phyloP scores from a whole-genome alignment of 768 basidiomycete genomes.

The Suillus occidentalis region DNA sequence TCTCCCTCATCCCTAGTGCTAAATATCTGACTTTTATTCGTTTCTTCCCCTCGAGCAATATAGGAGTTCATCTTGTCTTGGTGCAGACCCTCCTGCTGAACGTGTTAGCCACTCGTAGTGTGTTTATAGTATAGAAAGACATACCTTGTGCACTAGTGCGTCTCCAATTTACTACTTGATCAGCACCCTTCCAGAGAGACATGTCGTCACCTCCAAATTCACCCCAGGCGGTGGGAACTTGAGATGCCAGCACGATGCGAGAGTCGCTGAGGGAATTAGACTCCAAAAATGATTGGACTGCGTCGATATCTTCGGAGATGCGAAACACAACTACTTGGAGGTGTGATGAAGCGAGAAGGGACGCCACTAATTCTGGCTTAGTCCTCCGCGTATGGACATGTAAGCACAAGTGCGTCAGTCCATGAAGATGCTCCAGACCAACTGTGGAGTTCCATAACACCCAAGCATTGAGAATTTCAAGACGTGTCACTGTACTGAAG shows the following conservation, averaged over 20 bases:
- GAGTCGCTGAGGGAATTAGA: neutral
- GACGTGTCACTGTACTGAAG: neutral
- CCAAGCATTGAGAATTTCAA: neutral
- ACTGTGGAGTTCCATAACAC: neutral
- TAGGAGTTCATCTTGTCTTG: constrained; percentile 20
- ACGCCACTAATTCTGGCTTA: neutral
- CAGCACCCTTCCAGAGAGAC: neutral
- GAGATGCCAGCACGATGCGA: neutral
- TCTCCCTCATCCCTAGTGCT: too few species aligned
- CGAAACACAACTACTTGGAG: neutral
- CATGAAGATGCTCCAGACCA: neutral
- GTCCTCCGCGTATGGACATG: neutral
- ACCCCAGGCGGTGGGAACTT: neutral
- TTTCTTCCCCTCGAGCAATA: too few species aligned
- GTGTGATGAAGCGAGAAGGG: neutral
- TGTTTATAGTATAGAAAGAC: neutral
- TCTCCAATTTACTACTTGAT: neutral
- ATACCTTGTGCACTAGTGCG: neutral
- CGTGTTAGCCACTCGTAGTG: neutral
- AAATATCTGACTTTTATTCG: too few species aligned
- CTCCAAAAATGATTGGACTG: neutral
- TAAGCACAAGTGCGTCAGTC: neutral
- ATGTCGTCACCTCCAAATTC: neutral
- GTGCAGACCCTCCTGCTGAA: neutral
- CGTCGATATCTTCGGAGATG: neutral